Evolutionary conservation across 2,329 filamentous ascomycete species (phyloP), one percentile per base, ranked within the genome.

Genomic region (Ascochyta lentis): DNA sequence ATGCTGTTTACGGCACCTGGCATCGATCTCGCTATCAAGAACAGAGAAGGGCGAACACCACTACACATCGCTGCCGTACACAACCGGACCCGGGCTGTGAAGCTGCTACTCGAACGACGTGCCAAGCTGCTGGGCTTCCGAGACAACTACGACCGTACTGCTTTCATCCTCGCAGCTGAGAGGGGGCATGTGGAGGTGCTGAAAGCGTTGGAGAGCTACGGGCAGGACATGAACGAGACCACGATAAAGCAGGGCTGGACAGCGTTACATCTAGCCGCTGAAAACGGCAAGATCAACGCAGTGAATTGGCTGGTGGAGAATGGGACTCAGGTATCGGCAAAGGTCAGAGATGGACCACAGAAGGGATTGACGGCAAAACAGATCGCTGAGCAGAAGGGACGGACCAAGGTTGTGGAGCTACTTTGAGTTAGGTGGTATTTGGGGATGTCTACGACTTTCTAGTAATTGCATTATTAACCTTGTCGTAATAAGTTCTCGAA

Each of bases 211-310:
- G 60, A 56, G 31, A 44, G 22, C 2, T 54, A 38, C 5, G 61
- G 61, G 3, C 63, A 66, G 13, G 35, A 64, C 13, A 38, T 60
- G 42, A 64, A 63, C 15, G 59, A 66, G 23, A 33, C 29, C 10
- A 66, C 55, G 0, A 12, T 44, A 8, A 56, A 46, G 4, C 39
- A 61, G 26, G 61, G 59, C 1, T 66, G 63, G 63, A 59, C 53
- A 10, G 63, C 53, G 15, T 16, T 66, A 12, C 63, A 66, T 46
- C 33, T 63, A 2, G 59, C 59, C 5, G 63, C 59, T 3, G 63
- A 63, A 19, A 46, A 45, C 8, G 61, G 59, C 6, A 46, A 54
- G n/a, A 26, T 50, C 13, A 51, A 63, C 7, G 34, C 54, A 6
- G 49, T 61, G 6, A 57, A 59, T 16, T 64, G 46, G 31, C 46